Evolutionary conservation across 352 stramenopile genomes (phyloP), one percentile per base, ranked within the genome.

Genomic region (Pythium inflatum): DNA sequence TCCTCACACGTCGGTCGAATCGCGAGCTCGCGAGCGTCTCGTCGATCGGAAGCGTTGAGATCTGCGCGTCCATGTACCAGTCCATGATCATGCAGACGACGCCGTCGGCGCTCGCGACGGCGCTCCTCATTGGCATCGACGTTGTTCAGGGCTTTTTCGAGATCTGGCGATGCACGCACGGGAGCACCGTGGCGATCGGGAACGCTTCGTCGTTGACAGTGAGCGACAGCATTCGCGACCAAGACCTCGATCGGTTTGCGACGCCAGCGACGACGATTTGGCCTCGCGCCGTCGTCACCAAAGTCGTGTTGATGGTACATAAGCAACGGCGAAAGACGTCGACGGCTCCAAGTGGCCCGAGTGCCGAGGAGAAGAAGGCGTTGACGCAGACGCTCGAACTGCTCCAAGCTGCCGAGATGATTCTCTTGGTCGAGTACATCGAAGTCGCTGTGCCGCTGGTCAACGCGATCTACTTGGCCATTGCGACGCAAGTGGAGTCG

Each of bases 341-440:
- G n/a, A n/a, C n/a, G n/a, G n/a, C n/a, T n/a, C n/a, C n/a, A n/a
- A n/a, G n/a, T n/a, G n/a, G n/a, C n/a, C n/a, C n/a, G n/a, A n/a
- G n/a, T n/a, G n/a, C n/a, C n/a, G n/a, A n/a, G n/a, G n/a, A n/a
- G n/a, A n/a, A n/a, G n/a, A n/a, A n/a, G n/a, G n/a, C n/a, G 5
- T 16, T 67, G 13, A 45, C 24, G 14, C 45, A 70, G n/a, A 20
- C 62, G 27, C 63, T 62, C 12, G 46, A 63, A 25, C 31, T 72
- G 18, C 30, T 72, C 18, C 38, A 62, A 18, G 28, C 46, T 0
- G 56, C 48, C 2, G 58, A 73, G 54, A 45, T 24, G 14, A 62
- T 72, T 25, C n/a, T 72, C 11, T n/a, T 72, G 3, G 40, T 72
- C 30, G 65, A 72, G 31, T 72, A 72, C 31, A 22, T 72, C 9